Evolutionary conservation across 2,329 filamentous ascomycete species (phyloP), one percentile per base, ranked within the genome.

Genomic region (Aspergillus pseudoterreus): DNA sequence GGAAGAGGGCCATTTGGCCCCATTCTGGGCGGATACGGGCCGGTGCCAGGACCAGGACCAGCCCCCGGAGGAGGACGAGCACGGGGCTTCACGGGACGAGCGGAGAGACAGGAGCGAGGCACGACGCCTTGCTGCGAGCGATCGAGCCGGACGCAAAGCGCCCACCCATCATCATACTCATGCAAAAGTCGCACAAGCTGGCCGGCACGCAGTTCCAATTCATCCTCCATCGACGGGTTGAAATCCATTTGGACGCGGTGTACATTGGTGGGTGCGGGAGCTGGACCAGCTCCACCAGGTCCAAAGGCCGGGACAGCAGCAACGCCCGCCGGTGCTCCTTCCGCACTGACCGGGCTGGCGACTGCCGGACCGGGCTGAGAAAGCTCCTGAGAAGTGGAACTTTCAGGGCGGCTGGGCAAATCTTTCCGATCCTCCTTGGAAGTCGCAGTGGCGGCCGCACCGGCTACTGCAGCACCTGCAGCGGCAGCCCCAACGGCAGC

Each of bases 111-210:
- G 35, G 92, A 96, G 61, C 94, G 85, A 12, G 94, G 94, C 51
- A 88, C 90, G 47, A 97, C 94, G 77, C 94, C 94, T 76, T 97
- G 92, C 63, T 88, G 81, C 54, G 90, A 92, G 57, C 91, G 87
- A 71, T 97, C 92, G 63, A 97, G 85, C 58, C 87, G 87, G 61
- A 91, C 88, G 72, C 91, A 96, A 50, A 97, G 88, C 65, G 92
- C 90, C 94, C 94, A 99, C 64, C 94, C 94, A 73, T 99, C 94
- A 67, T 99, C 94, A 64, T 97, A 99, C 73, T 96, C 92, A 66
- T 97, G 92, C 47, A 97, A 78, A 57, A 99, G 78, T 57, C 92
- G 83, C 46, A 97, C 90, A 45, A 99, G 79, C 56, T 95, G 86
- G 47, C 94, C 94, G 52, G 86, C 83, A 56, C 78, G 82, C 42